Conservation (phyloP, 495 filamentous ascomycete species). For the Lineolata rhizophorae region DNA sequence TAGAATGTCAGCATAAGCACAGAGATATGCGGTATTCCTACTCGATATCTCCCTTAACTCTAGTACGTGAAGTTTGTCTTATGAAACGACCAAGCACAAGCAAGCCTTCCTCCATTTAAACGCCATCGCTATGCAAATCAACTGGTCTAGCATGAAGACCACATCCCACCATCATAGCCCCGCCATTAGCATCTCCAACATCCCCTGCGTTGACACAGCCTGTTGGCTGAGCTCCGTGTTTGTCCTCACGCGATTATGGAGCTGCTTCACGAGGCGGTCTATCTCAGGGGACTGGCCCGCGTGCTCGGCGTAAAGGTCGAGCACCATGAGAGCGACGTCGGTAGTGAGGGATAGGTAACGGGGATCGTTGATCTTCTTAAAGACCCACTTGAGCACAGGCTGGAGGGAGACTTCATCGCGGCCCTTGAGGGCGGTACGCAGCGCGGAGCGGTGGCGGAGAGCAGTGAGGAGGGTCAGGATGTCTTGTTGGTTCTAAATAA, state of each 20-base stretch:
- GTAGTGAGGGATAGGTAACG: conserved; percentile 54
- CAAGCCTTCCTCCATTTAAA: no score
- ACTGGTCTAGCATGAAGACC: background rate
- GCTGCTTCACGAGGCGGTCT: conserved; percentile 35
- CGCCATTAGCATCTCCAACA: conserved; percentile 48
- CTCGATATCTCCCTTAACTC: no score
- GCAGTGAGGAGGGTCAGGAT: conserved; percentile 59
- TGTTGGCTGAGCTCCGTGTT: conserved; percentile 67
- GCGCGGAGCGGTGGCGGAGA: conserved; percentile 68
- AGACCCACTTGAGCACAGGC: conserved; percentile 66
- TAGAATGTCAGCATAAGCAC: no score
- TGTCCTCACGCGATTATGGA: conserved; percentile 44
- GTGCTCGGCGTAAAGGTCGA: conserved; percentile 74
- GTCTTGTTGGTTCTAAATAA: conserved; percentile 7
- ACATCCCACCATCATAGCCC: background rate
- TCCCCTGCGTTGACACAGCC: conserved; percentile 56
- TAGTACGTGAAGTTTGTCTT: no score
- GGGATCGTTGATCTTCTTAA: conserved; percentile 55
- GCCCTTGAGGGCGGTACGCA: conserved; percentile 55
- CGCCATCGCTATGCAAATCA: conserved; percentile 8
- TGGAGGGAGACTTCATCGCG: conserved; percentile 67
- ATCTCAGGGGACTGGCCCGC: conserved; percentile 53
- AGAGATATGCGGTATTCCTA: no score
- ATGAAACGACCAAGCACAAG: no score
- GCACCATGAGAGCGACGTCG: conserved; percentile 54